Conservation (phyloP, 305 asterid genomes). For the Fraxinus xanthoxyloides region DNA sequence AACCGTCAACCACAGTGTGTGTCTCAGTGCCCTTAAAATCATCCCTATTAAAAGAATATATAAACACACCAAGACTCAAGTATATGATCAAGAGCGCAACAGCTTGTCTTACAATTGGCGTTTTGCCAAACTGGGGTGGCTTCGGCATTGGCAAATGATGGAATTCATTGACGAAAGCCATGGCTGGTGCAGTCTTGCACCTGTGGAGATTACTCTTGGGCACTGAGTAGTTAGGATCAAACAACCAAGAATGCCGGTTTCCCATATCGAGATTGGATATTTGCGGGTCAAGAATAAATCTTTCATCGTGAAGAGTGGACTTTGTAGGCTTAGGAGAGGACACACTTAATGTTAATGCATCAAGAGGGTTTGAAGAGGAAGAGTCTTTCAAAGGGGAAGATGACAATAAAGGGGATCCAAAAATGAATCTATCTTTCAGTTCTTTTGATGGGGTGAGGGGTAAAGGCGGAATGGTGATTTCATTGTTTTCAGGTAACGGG, state of each 20-base stretch:
- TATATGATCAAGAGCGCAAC: slow-evolving; percentile 64
- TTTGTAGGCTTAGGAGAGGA: slow-evolving; percentile 27
- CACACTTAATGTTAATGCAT: slow-evolving; percentile 33
- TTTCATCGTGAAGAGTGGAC: slow-evolving; percentile 32
- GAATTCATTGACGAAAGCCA: slow-evolving; percentile 55
- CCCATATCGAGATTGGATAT: slow-evolving; percentile 31
- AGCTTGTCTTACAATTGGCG: slow-evolving; percentile 63
- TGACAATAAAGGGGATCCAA: slow-evolving; percentile 62
- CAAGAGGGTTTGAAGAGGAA: slow-evolving; percentile 34
- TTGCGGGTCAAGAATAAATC: slow-evolving; percentile 18
- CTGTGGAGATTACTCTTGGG: slow-evolving; percentile 51
- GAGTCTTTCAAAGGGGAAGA: slow-evolving; percentile 36
- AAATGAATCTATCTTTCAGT: slow-evolving; percentile 69
- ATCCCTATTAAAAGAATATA: slow-evolving; percentile 54
- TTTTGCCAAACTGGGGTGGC: slow-evolving; percentile 46
- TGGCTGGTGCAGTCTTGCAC: slow-evolving; percentile 64
- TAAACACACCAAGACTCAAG: slow-evolving; percentile 69
- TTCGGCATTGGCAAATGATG: slow-evolving; percentile 30
- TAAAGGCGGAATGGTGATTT: slow-evolving; percentile 54
- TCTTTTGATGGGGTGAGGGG: slow-evolving; percentile 66
- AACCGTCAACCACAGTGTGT: slow-evolving; percentile 87
- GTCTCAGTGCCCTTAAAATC: slow-evolving; percentile 61
- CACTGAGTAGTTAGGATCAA: slow-evolving; percentile 39
- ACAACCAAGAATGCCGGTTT: slow-evolving; percentile 40
- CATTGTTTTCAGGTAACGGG: slow-evolving; percentile 65